Conservation (phyloP, 345 rosid species). For the Populus alba region DNA sequence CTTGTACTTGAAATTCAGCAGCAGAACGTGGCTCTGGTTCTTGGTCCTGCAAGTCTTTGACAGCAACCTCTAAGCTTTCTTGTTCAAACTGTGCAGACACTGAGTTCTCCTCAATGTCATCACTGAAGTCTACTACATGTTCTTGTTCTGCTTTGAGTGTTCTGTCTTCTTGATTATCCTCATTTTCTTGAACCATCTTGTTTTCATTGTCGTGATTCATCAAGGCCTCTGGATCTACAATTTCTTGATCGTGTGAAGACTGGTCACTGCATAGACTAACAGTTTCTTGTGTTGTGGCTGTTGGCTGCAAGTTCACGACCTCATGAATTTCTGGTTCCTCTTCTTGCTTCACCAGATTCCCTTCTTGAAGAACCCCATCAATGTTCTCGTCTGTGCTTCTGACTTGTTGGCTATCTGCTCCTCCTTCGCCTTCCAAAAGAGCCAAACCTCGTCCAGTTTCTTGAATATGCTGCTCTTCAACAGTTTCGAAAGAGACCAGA, state of each 20-base stretch:
- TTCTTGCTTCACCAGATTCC: not conserved
- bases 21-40: not conserved
- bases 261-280: not conserved
- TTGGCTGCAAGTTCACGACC: not conserved
- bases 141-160: not conserved
- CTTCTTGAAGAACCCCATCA: not conserved
- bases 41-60: not conserved
- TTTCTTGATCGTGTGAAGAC: not conserved
- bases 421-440: constrained; percentile 4
- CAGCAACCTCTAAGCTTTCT: constrained; percentile 5
- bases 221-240: constrained; percentile 14
- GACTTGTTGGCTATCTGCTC: constrained; percentile 15
- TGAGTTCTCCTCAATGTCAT: not conserved
- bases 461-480: constrained; percentile 16
- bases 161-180: not conserved
- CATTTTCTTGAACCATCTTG: constrained; percentile 21
- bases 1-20: not conserved
- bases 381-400: not conserved
- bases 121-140: constrained; percentile 13
- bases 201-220: constrained; percentile 27
- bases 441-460: constrained; percentile 14
- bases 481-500: constrained; percentile 28
- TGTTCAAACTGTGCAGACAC: constrained; percentile 1
- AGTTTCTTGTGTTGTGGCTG: not conserved
- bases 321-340: not conserved